phyloP scores from a whole-genome alignment of 306 rosid genomes.

The Hippophae gyantsensis region DNA sequence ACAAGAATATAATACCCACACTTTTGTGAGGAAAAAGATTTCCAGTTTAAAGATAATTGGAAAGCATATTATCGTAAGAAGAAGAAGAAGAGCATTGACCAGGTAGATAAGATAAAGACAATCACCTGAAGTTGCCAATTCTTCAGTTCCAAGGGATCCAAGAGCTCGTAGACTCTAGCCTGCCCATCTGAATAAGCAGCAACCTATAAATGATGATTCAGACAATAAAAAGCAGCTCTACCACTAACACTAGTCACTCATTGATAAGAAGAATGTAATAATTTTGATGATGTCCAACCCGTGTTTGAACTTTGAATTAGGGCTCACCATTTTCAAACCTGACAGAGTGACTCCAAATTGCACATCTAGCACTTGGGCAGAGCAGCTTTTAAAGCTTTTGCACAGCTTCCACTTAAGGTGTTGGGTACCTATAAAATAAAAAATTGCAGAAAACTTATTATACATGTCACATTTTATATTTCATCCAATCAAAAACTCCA shows the following conservation, averaged over 20 bases:
- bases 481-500: neutral
- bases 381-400: constrained; percentile 50
- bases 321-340: constrained; percentile 70
- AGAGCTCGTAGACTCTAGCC: constrained; percentile 59
- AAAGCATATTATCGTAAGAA: neutral
- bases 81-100: neutral
- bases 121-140: constrained; percentile 94
- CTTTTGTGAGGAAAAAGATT: no score
- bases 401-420: constrained; percentile 75
- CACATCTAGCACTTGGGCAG: constrained; percentile 56
- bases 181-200: constrained; percentile 70
- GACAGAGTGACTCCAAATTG: constrained; percentile 60
- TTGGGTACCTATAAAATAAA: constrained; percentile 42
- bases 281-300: neutral
- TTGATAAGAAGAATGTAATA: constrained; percentile 4
- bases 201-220: constrained; percentile 34
- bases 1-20: no score
- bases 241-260: neutral
- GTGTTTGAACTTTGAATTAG: no score
- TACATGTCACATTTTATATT: neutral
- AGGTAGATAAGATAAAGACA: neutral
- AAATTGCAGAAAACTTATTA: neutral
- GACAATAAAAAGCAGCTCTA: neutral
- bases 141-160: constrained; percentile 70
- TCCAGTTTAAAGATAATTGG: neutral